These are phyloP conservation scores for Micractinium sp. DNA, from an alignment of 139 green algal species.

Conservation along the genomic window DNA sequence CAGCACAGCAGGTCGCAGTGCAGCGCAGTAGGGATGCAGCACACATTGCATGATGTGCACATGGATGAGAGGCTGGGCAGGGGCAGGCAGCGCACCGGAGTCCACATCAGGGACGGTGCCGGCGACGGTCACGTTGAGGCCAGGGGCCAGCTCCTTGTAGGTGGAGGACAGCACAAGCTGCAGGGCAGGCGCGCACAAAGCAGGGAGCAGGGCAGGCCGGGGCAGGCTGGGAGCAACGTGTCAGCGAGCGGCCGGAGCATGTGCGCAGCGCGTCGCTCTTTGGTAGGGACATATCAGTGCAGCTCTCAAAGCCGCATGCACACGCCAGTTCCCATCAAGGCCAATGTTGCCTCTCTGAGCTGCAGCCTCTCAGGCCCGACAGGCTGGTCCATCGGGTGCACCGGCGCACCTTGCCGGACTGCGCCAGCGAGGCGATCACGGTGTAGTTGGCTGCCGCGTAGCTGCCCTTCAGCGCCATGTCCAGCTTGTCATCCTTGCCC, in stretches of 20 bases:
- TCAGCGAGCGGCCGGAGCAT: background rate
- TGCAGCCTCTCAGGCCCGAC: background rate
- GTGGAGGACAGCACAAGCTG: conserved; percentile 36
- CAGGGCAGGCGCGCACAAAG: background rate
- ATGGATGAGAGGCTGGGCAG: background rate
- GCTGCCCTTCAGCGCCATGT: conserved; percentile 49
- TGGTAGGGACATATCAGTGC: too few species aligned
- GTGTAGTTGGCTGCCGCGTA: conserved; percentile 52
- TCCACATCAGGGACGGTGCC: conserved; percentile 54
- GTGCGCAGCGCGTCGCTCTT: too few species aligned
- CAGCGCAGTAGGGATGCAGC: background rate
- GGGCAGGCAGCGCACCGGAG: conserved; percentile 36
- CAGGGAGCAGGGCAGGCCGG: background rate
- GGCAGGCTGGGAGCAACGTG: background rate
- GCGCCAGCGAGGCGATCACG: conserved; percentile 42
- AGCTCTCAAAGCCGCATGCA: too few species aligned
- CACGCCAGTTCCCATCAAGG: too few species aligned
- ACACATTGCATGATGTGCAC: background rate
- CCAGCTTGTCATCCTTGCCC: conserved; percentile 44
- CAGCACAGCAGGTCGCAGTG: too few species aligned
- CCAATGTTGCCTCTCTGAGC: background rate
- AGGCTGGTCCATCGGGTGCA: background rate
- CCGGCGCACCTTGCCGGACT: conserved; percentile 49
- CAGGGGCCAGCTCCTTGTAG: conserved; percentile 50
- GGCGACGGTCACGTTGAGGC: conserved; percentile 45